These are phyloP conservation scores for Candida freyschussii DNA, from an alignment of 1,139 yeast genomes.

Conservation along the genomic window DNA sequence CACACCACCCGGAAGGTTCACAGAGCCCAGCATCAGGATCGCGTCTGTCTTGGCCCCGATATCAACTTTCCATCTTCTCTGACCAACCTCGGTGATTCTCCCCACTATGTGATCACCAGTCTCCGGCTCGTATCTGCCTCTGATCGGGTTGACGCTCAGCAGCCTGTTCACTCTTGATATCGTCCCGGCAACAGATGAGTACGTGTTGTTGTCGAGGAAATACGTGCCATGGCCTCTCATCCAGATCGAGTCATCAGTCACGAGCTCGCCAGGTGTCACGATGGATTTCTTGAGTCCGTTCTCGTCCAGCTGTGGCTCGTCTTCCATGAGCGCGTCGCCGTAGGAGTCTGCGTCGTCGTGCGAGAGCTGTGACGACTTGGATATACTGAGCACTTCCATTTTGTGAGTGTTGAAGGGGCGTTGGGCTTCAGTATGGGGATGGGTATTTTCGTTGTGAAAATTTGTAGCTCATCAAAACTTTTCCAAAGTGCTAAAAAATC, in stretches of 20 bases:
- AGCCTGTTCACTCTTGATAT: constrained; percentile 82
- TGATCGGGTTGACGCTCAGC: constrained; percentile 77
- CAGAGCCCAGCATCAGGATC: constrained; percentile 87
- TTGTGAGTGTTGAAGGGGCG: neutral
- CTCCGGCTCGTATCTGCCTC: constrained; percentile 87
- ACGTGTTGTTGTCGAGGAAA: constrained; percentile 61
- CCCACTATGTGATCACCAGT: constrained; percentile 97
- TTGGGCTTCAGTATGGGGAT: neutral
- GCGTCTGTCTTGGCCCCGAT: constrained; percentile 94
- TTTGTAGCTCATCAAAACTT: constrained; percentile 1
- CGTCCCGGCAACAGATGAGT: constrained; percentile 89
- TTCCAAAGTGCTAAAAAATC: too few relatives aligned
- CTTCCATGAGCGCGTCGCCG: constrained; percentile 15
- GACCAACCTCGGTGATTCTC: constrained; percentile 89
- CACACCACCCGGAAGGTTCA: constrained; percentile 96
- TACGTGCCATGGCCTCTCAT: constrained; percentile 99
- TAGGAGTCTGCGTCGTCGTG: constrained; percentile 17
- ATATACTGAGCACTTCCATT: constrained; percentile 22
- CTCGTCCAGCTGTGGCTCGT: constrained; percentile 12
- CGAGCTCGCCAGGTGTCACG: constrained; percentile 96
- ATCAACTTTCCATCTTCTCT: constrained; percentile 94
- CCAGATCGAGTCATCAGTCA: constrained; percentile 94
- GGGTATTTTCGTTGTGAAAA: neutral
- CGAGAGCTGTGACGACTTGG: constrained; percentile 16
- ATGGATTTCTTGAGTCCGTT: constrained; percentile 31